Percentiles rank a stretch among this genome's conserved stretches.
Conservation (phyloP, 2,329 filamentous ascomycete species). For the Didymella sp. region DNA sequence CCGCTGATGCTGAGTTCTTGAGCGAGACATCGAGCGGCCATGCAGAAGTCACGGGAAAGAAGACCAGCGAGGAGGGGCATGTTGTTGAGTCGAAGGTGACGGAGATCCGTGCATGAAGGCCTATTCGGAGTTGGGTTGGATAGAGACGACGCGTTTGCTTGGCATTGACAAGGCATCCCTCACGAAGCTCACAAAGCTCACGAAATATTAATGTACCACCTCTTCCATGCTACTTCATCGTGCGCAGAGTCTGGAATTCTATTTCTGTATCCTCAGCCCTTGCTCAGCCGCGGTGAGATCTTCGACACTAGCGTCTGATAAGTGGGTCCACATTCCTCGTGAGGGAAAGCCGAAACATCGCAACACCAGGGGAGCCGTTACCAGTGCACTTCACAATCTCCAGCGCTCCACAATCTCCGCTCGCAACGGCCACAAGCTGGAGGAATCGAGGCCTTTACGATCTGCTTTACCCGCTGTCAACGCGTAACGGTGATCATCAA, state of each 20-base stretch:
- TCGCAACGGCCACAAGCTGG: conserved; percentile 1
- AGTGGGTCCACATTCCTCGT: neutral
- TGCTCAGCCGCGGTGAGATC: conserved; percentile 12
- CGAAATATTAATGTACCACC: neutral
- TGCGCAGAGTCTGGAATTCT: neutral
- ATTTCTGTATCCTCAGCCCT: neutral
- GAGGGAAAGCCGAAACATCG: conserved; percentile 5
- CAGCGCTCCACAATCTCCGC: conserved; percentile 13
- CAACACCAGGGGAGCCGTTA: conserved; percentile 1
- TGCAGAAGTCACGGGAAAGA: conserved; percentile 23
- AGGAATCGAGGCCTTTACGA: neutral
- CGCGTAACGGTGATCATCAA: neutral
- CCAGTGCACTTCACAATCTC: conserved; percentile 14
- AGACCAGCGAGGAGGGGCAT: conserved; percentile 25
- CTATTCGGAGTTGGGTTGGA: neutral
- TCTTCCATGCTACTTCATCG: neutral
- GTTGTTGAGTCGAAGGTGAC: conserved; percentile 22
- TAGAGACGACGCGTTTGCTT: neutral
- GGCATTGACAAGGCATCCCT: neutral
- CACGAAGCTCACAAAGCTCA: neutral
- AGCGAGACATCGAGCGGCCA: conserved; percentile 28
- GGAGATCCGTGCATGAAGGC: conserved; percentile 18
- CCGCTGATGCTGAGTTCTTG: conserved; percentile 12
- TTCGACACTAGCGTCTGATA: neutral
- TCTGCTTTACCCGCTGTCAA: neutral